Conservation (phyloP, 192 early-diverging fungal species). For the Dissophora globulifera region DNA sequence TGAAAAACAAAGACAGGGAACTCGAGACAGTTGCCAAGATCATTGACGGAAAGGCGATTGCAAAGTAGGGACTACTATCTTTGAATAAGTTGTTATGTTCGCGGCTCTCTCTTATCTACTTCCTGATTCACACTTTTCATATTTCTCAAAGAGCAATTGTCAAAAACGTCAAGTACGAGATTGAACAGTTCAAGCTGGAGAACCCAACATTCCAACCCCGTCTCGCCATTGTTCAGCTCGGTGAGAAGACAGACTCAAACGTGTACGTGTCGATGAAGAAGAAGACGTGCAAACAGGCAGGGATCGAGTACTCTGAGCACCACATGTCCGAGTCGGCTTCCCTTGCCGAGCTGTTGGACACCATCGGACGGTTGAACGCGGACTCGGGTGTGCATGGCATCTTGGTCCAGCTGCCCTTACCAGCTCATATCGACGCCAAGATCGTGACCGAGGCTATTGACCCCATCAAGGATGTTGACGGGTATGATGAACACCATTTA, state of each 20-base stretch:
- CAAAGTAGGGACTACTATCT: slow-evolving; percentile 63
- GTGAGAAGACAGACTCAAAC: slow-evolving; percentile 91
- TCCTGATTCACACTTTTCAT: not conserved
- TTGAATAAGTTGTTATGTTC: not conserved
- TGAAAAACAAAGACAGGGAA: slow-evolving; percentile 20
- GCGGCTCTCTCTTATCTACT: not conserved
- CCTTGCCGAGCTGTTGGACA: slow-evolving; percentile 65
- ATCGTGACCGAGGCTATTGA: slow-evolving; percentile 87
- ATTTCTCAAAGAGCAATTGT: slow-evolving; percentile 71
- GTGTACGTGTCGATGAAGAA: slow-evolving; percentile 95
- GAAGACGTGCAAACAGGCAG: slow-evolving; percentile 86
- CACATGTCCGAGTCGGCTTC: slow-evolving; percentile 30
- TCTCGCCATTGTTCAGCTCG: slow-evolving; percentile 92
- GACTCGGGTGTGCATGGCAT: slow-evolving; percentile 91
- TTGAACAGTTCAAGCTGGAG: slow-evolving; percentile 68
- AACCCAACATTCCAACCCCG: slow-evolving; percentile 83
- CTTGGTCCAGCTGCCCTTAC: slow-evolving; percentile 95
- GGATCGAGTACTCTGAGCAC: slow-evolving; percentile 27
- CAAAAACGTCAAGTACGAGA: slow-evolving; percentile 71
- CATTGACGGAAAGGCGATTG: slow-evolving; percentile 84
- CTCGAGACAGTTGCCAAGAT: slow-evolving; percentile 57
- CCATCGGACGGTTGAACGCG: slow-evolving; percentile 79
- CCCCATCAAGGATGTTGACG: slow-evolving; percentile 96
- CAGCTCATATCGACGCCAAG: slow-evolving; percentile 84
- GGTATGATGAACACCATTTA: no score